Base-by-base conservation (phyloP, 2,329 filamentous ascomycete genomes). In the Arthrobotrys megalospora region DNA sequence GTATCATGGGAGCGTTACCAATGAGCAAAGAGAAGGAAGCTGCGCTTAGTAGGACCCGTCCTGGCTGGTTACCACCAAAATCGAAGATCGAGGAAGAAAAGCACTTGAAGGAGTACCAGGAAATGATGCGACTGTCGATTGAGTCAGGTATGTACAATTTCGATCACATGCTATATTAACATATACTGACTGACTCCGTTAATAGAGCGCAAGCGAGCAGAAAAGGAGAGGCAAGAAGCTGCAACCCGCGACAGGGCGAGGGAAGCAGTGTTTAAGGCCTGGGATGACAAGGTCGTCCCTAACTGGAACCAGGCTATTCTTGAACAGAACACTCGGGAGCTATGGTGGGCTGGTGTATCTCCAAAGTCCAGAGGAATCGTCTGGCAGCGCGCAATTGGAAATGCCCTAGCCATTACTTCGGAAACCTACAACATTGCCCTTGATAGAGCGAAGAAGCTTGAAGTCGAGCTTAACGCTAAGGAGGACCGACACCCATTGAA, bases 31-130 rank as follows among this genome's bases (percentile, higher is more conserved):
- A 96, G 84, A 96, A 96, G 83, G 92, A 95, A 82, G 92, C 92
- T 2, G 92, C 94, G 1, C 86, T 96, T 21, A 93, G 92, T 24
- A 88, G 93, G 16, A 96, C 93, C 1, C 88, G 93, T 43, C 93
- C 93, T 0, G 94, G 92, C 0, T 96, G 93, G 93, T 86, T 96
- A 1, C 93, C 93, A 0, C 93, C 93, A 0, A 96, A 96, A 85
- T 91, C 96, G 80, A 94, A 93, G 1, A 92, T 92, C 67, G 96
- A 99, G 84, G 96, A 99, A 85, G 92, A 90, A 83, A 91, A 91
- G 81, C 96, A 99, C 84, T 83, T 99, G 80, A 94, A 89, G 82
- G 90, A 96, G 83, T 96, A 94, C 83, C 91, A 94, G 84, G 90
- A 88, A 83, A 94, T 96, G 91, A 93, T 95, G 91, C 80, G 80